Evolutionary conservation across 106 monocot species (phyloP).

Genomic region (Dioscorea alata): DNA sequence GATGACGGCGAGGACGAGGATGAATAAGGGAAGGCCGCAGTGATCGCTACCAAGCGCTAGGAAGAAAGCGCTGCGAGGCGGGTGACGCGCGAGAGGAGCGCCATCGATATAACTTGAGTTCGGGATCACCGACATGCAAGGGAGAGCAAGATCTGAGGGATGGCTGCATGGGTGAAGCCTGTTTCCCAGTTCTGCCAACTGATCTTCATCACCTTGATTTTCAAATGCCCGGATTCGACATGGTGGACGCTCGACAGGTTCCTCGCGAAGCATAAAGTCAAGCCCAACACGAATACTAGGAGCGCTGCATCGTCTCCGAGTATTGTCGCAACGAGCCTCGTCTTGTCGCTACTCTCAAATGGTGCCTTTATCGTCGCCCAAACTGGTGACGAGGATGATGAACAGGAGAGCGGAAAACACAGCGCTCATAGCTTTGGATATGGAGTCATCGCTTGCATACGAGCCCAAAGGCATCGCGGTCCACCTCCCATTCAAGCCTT

Average conservation of each 20-base stretch:
- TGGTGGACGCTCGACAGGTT: conserved; percentile 35
- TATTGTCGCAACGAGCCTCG: neutral
- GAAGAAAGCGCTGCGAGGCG: conserved; percentile 53
- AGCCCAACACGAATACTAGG: conserved; percentile 61
- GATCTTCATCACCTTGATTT: conserved; percentile 26
- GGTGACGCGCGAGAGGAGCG: conserved; percentile 67
- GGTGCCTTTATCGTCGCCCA: conserved; percentile 31
- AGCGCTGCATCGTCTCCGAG: conserved; percentile 25
- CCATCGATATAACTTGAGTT: conserved; percentile 30
- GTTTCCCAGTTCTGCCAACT: conserved; percentile 58
- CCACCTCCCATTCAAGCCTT: too few relatives aligned
- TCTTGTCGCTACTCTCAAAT: neutral
- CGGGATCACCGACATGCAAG: too few relatives aligned
- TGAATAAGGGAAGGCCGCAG: conserved; percentile 24
- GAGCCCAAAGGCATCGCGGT: too few relatives aligned
- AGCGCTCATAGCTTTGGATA: too few relatives aligned
- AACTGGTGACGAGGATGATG: conserved; percentile 51
- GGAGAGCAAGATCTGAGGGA: conserved; percentile 52
- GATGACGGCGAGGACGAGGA: conserved; percentile 31
- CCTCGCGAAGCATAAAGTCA: conserved; percentile 47
- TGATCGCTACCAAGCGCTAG: conserved; percentile 10
- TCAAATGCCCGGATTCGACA: conserved; percentile 48
- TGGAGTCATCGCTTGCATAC: too few relatives aligned
- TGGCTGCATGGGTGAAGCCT: conserved; percentile 52
- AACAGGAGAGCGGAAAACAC: conserved; percentile 67